These are phyloP conservation scores for Lactifluus hygrophoroides DNA, from an alignment of 768 basidiomycete species.

Conservation along the genomic window DNA sequence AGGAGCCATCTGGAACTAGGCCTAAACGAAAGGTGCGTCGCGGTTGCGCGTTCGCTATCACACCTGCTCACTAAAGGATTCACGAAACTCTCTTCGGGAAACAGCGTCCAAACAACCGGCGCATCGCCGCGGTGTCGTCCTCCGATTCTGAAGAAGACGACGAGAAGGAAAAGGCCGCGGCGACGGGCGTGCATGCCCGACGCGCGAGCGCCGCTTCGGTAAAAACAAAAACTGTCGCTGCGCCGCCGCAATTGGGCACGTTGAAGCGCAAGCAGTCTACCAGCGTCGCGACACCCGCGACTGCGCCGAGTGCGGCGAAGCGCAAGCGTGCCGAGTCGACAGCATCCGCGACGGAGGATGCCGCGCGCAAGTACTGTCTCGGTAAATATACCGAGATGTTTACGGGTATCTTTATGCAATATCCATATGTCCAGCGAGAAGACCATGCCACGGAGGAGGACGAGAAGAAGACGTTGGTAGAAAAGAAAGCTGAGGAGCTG, in stretches of 20 bases:
- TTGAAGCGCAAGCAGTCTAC: slow-evolving; percentile 46
- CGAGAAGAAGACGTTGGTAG: background rate
- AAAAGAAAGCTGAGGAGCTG: slow-evolving; percentile 30
- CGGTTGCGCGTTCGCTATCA: too few relatives aligned
- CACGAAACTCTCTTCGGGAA: background rate
- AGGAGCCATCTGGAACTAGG: slow-evolving; percentile 26
- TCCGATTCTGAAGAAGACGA: slow-evolving; percentile 8
- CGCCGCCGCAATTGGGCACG: background rate
- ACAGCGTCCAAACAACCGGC: slow-evolving; percentile 1
- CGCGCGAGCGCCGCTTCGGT: slow-evolving; percentile 13
- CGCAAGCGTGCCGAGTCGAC: slow-evolving; percentile 37
- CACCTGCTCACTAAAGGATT: too few relatives aligned
- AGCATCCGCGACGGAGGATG: slow-evolving; percentile 43
- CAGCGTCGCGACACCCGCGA: slow-evolving; percentile 22
- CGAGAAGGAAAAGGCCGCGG: background rate
- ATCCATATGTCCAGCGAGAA: slow-evolving; percentile 43
- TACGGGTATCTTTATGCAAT: slow-evolving; percentile 58
- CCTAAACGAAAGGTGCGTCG: slow-evolving; percentile 40
- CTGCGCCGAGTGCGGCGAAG: slow-evolving; percentile 36
- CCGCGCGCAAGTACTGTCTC: slow-evolving; percentile 71
- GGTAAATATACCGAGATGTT: slow-evolving; percentile 68
- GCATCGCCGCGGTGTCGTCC: slow-evolving; percentile 2
- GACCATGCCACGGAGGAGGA: slow-evolving; percentile 10
- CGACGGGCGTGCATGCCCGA: slow-evolving; percentile 11
- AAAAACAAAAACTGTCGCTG: background rate